Evolutionary conservation across 208 protist species (phyloP).

Genomic region (Pavlovales sp.): DNA sequence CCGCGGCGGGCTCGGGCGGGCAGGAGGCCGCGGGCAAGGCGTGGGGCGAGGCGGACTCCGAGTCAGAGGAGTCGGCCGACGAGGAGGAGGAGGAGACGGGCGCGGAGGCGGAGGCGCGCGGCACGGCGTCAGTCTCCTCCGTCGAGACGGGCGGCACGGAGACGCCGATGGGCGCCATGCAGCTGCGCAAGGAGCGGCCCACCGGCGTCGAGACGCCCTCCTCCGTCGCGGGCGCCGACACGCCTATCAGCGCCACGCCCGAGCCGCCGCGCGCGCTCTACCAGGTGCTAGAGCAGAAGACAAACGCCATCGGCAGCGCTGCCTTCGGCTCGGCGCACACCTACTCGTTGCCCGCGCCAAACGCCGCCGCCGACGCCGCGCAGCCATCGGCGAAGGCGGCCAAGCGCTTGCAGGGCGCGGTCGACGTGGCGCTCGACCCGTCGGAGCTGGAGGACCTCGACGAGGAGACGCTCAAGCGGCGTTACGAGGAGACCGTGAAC

Average conservation of each 20-base stretch:
- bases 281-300: constrained; percentile 39
- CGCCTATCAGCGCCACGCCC: neutral
- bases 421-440: constrained; percentile 46
- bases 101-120: constrained; percentile 26
- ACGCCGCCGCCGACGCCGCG: neutral
- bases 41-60: constrained; percentile 65
- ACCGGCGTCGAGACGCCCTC: constrained; percentile 16
- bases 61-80: constrained; percentile 56
- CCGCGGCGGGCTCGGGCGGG: neutral
- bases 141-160: constrained; percentile 11
- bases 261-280: neutral
- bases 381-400: neutral
- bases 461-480: constrained; percentile 32
- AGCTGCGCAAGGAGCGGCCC: constrained; percentile 20
- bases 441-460: constrained; percentile 47
- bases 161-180: constrained; percentile 35
- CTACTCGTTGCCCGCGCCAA: constrained; percentile 2
- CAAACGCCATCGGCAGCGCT: constrained; percentile 2
- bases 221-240: neutral
- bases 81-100: constrained; percentile 50
- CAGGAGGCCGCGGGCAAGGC: neutral
- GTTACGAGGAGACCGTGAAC: constrained; percentile 9
- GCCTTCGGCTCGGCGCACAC: constrained; percentile 45
- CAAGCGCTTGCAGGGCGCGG: neutral
- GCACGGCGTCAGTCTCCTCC: constrained; percentile 5